Base-by-base conservation (phyloP, 352 stramenopile genomes). In the Globisporangium paroecandrum region DNA sequence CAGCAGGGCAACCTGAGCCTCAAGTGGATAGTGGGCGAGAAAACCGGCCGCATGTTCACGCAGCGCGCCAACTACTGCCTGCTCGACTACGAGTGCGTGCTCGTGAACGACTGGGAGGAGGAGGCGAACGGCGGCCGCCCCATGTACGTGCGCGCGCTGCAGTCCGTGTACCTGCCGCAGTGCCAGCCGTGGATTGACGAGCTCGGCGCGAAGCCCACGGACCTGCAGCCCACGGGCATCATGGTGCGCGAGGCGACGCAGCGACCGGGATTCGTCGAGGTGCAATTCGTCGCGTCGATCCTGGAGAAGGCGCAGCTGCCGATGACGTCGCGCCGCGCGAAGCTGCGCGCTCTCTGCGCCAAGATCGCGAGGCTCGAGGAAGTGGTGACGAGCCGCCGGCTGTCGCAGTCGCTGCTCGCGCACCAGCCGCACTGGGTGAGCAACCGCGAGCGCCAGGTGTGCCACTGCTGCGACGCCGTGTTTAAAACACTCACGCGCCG, bases 61-160 rank as follows among this genome's bases (percentile, higher is more conserved):
- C 77, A 80, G 60, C 77, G 82, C 15, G 78, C 78, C 24, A 84
- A 89, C 6, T 87, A 85, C 58, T 90, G 82, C 36, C 73, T 91
- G 27, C 57, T 93, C 38, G 85, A 93, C 76, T 93, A 91, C 69
- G 81, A 90, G 58, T 89, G 83, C 38, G 74, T 89, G 24, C 64
- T 93, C 58, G 77, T 91, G 38, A 89, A 90, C 58, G 85, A 93
- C 71, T 93, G 85, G 85, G 79, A 86, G 32, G 81, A 86, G 46
- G 62, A 71, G 56, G 71, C 72, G 1, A 72, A 82, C 43, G 36
- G 63, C 51, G 46, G 66, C 4, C 71, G 71, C 13, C 85, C 79
- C 25, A 93, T 93, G 85, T 89, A 87, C 62, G 80, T 93, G 54
- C 83, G 85, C 27, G 72, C 79, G 24, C 60, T 93, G 61, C 85